Percentiles rank a stretch among this genome's conserved stretches.
Conservation (phyloP, 2,329 filamentous ascomycete species). For the Xylariales sp. region DNA sequence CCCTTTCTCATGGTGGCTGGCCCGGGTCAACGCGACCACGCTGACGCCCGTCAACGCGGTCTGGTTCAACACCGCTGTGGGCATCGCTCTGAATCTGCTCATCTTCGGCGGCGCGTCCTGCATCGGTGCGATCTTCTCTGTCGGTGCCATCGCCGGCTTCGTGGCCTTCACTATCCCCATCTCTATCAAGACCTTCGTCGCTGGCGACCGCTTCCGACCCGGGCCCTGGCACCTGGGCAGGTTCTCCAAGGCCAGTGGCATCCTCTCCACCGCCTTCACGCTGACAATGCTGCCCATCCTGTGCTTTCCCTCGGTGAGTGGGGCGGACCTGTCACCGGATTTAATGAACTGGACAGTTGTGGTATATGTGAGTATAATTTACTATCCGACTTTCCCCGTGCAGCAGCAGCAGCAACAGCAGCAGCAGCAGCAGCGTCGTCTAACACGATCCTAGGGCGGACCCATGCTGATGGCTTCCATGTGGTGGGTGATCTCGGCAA, state of each 20-base stretch:
- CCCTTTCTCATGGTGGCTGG: conserved; percentile 51
- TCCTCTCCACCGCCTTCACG: conserved; percentile 54
- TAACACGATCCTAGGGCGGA: too few relatives aligned
- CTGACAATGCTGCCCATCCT: conserved; percentile 64
- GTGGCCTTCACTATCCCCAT: conserved; percentile 56
- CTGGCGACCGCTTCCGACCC: conserved; percentile 58
- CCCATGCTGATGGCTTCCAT: too few relatives aligned
- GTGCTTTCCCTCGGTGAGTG: conserved; percentile 57
- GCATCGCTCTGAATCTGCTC: conserved; percentile 57
- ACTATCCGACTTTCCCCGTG: too few relatives aligned
- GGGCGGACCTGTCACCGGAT: conserved; percentile 42
- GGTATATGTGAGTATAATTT: too few relatives aligned
- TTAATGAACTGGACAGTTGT: conserved; percentile 65
- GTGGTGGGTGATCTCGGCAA: too few relatives aligned
- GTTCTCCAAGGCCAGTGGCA: conserved; percentile 53
- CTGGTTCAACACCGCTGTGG: conserved; percentile 59
- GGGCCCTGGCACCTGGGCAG: conserved; percentile 67
- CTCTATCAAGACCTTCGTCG: conserved; percentile 54
- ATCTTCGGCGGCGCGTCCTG: conserved; percentile 61
- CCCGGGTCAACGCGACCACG: conserved; percentile 55
- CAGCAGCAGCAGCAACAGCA: too few relatives aligned
- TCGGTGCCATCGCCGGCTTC: conserved; percentile 65
- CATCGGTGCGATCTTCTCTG: conserved; percentile 65
- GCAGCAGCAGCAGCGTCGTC: too few relatives aligned
- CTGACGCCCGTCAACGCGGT: conserved; percentile 67